phyloP scores from a whole-genome alignment of 2,329 filamentous ascomycete species.

The Myriangium duriaei region DNA sequence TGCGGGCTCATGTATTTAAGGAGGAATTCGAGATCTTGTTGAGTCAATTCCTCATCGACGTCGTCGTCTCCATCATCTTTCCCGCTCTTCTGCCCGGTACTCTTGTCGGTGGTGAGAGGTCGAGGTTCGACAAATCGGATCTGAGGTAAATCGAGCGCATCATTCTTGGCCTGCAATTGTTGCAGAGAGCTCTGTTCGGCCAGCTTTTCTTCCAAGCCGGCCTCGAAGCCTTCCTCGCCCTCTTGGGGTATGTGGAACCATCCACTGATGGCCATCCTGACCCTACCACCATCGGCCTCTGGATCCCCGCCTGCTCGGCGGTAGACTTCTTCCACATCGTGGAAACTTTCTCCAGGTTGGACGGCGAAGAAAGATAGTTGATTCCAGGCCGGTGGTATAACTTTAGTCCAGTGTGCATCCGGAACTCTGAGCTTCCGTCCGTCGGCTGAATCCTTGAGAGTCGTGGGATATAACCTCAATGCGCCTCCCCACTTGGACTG shows the following conservation, averaged over 20 bases:
- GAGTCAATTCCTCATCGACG: constrained; percentile 49
- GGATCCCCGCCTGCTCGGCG: constrained; percentile 45
- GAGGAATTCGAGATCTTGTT: constrained; percentile 75
- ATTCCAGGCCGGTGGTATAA: constrained; percentile 91
- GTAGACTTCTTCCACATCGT: constrained; percentile 98
- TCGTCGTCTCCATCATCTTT: constrained; percentile 52
- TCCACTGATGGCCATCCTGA: constrained; percentile 95
- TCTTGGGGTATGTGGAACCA: constrained; percentile 98
- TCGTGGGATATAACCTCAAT: constrained; percentile 69
- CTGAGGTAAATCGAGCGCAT: constrained; percentile 74
- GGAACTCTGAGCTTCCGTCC: constrained; percentile 67
- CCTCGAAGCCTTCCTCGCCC: constrained; percentile 82
- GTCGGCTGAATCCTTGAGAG: constrained; percentile 48
- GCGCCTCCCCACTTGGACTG: constrained; percentile 86
- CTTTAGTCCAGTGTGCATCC: constrained; percentile 61
- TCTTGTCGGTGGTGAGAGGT: constrained; percentile 34
- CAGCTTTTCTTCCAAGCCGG: constrained; percentile 77
- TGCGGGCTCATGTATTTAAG: constrained; percentile 81
- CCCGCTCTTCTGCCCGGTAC: too few relatives aligned
- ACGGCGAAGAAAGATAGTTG: constrained; percentile 97
- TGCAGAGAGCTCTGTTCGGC: constrained; percentile 82
- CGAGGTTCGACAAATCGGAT: constrained; percentile 25
- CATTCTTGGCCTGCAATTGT: constrained; percentile 83
- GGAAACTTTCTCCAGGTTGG: constrained; percentile 95
- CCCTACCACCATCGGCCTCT: constrained; percentile 56